Conservation (phyloP, 2,329 filamentous ascomycete genomes). For the Cryoendolithus antarcticus region DNA sequence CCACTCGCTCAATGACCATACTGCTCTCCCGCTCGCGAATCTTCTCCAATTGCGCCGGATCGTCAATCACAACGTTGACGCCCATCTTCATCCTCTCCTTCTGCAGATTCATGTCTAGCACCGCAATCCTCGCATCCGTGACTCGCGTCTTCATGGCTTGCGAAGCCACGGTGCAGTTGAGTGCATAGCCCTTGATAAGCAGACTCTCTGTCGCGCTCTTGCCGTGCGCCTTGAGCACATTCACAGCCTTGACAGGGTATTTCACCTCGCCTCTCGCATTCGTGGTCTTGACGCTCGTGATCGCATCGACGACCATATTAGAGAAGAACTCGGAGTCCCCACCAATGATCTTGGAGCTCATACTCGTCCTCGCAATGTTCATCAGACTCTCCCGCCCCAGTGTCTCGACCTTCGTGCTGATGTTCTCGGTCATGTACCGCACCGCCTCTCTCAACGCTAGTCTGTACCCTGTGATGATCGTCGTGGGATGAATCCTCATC, state of each 20-base stretch:
- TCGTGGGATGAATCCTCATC: constrained; percentile 98
- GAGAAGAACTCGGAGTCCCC: constrained; percentile 93
- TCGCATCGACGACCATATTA: constrained; percentile 93
- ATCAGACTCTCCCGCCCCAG: constrained; percentile 82
- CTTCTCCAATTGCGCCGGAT: constrained; percentile 93
- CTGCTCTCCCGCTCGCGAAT: constrained; percentile 86
- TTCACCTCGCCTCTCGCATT: constrained; percentile 86
- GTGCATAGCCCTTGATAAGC: constrained; percentile 86
- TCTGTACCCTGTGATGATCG: constrained; percentile 96
- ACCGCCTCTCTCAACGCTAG: constrained; percentile 90
- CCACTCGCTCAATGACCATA: constrained; percentile 85
- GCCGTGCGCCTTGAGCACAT: constrained; percentile 95
- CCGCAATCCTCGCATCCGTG: constrained; percentile 88
- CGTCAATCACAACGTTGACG: constrained; percentile 95
- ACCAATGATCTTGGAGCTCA: constrained; percentile 99
- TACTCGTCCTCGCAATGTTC: constrained; percentile 95
- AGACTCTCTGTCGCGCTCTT: constrained; percentile 82
- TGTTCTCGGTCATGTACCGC: constrained; percentile 98
- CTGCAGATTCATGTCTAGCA: constrained; percentile 94
- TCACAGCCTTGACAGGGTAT: constrained; percentile 98
- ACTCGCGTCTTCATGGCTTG: constrained; percentile 95
- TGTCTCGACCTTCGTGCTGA: constrained; percentile 88
- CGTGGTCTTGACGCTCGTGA: constrained; percentile 84
- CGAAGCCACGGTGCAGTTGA: constrained; percentile 97
- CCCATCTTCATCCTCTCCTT: constrained; percentile 99